Evolutionary conservation across 805 yeast species (phyloP).

Genomic region (Pichia nanzhaoensis): DNA sequence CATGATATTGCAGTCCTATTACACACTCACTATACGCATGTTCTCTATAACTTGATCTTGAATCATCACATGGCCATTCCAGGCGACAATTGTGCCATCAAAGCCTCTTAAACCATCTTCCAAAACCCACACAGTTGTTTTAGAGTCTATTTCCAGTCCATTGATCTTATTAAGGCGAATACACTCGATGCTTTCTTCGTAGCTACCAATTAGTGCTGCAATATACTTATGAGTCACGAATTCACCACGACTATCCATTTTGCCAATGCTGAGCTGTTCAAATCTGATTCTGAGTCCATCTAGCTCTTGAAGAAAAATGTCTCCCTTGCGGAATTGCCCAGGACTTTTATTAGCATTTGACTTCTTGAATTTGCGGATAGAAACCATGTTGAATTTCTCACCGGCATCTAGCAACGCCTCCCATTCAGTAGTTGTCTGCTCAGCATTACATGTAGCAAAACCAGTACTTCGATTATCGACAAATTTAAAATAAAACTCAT

Average conservation of each 20-base stretch:
- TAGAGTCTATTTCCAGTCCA: background rate
- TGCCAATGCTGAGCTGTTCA: conserved; percentile 38
- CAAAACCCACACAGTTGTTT: background rate
- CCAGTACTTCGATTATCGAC: conserved; percentile 10
- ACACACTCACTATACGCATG: background rate
- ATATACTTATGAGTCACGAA: conserved; percentile 25
- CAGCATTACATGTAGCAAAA: background rate
- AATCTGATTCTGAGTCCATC: conserved; percentile 38
- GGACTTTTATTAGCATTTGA: too few relatives aligned
- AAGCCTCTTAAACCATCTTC: too few relatives aligned
- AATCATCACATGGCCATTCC: background rate
- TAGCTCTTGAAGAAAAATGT: conserved; percentile 36
- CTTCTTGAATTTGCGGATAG: conserved; percentile 2
- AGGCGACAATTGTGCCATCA: too few relatives aligned
- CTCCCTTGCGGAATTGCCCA: conserved; percentile 15
- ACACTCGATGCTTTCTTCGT: background rate
- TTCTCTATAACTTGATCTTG: background rate
- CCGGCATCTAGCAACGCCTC: conserved; percentile 12
- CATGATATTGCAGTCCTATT: background rate
- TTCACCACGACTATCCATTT: conserved; percentile 35
- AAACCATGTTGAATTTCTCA: conserved; percentile 2
- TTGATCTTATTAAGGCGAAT: conserved; percentile 2
- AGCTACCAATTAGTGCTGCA: background rate
- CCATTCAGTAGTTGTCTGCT: conserved; percentile 7
- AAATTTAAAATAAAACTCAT: conserved; percentile 30